Evolutionary conservation across 129 eudicot species (phyloP), one percentile per base, ranked within the genome.

Genomic region (Smallanthus sonchifolius): DNA sequence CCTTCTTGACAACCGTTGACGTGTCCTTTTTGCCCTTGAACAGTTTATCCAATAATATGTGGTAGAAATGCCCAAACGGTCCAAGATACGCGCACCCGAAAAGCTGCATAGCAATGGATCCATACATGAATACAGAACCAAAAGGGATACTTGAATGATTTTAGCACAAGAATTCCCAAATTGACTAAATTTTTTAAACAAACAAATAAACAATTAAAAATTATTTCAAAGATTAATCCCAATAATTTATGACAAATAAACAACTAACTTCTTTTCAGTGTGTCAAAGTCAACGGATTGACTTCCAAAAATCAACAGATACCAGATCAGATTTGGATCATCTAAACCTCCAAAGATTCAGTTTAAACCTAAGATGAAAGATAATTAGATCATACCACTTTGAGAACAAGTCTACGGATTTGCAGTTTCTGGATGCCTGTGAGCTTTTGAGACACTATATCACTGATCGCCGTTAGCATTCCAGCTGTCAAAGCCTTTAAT

Each of bases 31-130:
- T 90, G 69, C 99, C 99, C 83, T 85, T 88, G 85, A 94, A 94
- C 73, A 91, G 42, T 65, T 88, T 94, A 77, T 94, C 99, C 78
- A 94, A 83, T 74, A 94, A 67, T 48, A 75, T 40, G 78, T 94
- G 97, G 67, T 85, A 85, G 72, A 75, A 94, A 75, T 94, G 99
- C 55, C 97, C 99, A 54, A 88, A 82, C 20, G 98, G 98, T 81
- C 98, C 98, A 73, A 91, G 91, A 91, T 94, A 94, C 30, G 88
- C 96, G 43, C 83, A 75, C 49, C 99, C 99, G 34, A 94, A 88
- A 56, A 91, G 82, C 99, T 94, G 90, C 97, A 90, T 49, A 55
- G 13, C 19, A 19, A 19, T 54, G 30, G 34, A 20, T 48, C 57
- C 56, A 45, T 24, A 37, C 10, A 36, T 7, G 30, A 16, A 59